Base-by-base conservation (phyloP, 306 rosid genomes). In the Cicer yamashitae region DNA sequence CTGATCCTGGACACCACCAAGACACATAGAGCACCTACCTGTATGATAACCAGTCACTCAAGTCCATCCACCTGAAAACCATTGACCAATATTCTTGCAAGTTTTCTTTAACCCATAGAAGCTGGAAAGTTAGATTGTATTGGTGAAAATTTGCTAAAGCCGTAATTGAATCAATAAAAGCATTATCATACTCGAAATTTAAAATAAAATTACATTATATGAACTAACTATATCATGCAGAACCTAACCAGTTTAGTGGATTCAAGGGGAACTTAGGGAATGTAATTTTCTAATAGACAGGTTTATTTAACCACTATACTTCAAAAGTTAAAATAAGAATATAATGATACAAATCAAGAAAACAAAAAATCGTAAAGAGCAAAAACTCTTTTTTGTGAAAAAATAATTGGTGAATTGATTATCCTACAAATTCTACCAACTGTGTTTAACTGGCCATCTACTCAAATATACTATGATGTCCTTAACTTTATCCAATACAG, bases 51-150 rank as follows among this genome's bases (percentile, higher is more conserved):
- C 98, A 94, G 84, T 94, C 98, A 71, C 98, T 94, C 88, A 94
- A 85, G 86, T 94, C 98, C 98, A 94, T 94, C 98, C 98, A 94
- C 85, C 96, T 90, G 73, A 86, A 87, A 85, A 89, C 97, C 96
- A 94, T 81, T 75, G 93, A 89, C 97, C 98, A 94, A 74, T 96
- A 87, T 54, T 94, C 96, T 84, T 75, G 93, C 87, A 94, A 85
- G 79, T 89, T 94, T 90, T 94, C 98, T 86, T 91, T 94, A 78
- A 94, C 91, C 98, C 98, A 94, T 52, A 94, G 87, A 86, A 94
- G 98, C 98, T 94, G 90, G 73, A 77, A 85, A 79, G 73, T 69
- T 82, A 62, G 43, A 60, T 43, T 45, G 25, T 50, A 76, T 82
- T 64, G 78, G 66, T 59, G 34, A 12, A 64, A 78, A 63, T 13